Evolutionary conservation across 495 filamentous ascomycete genomes (phyloP).

Genomic region (Articulospora tetracladia): DNA sequence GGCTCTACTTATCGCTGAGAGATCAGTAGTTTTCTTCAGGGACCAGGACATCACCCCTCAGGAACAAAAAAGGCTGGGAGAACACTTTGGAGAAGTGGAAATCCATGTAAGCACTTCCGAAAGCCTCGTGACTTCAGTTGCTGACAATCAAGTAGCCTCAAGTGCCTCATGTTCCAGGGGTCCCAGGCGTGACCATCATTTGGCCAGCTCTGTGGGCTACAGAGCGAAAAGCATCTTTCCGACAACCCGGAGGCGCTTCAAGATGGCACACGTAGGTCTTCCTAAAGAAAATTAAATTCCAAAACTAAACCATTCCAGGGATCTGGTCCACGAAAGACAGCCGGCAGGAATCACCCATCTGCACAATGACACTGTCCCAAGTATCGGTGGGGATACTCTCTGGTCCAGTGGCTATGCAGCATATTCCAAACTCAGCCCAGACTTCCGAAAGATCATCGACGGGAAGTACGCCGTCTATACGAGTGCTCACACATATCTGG

Average conservation of each 20-base stretch:
- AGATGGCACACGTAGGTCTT: conserved; percentile 55
- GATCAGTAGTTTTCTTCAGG: conserved; percentile 74
- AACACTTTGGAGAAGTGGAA: conserved; percentile 64
- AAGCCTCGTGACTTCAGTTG: conserved; percentile 5
- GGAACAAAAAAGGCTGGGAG: conserved; percentile 62
- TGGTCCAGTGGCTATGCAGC: conserved; percentile 68
- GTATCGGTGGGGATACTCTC: conserved; percentile 64
- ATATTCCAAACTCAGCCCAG: conserved; percentile 68
- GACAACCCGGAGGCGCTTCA: conserved; percentile 60
- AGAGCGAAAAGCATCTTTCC: conserved; percentile 52
- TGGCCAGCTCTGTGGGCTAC: conserved; percentile 62
- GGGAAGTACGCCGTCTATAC: conserved; percentile 62
- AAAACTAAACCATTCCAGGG: conserved; percentile 21
- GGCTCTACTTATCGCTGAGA: conserved; percentile 65
- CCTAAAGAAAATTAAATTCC: background rate
- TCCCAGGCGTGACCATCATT: conserved; percentile 60
- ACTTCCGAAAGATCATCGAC: conserved; percentile 68
- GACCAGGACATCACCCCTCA: conserved; percentile 68
- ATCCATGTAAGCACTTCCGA: conserved; percentile 50
- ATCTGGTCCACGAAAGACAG: conserved; percentile 66
- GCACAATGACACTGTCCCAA: conserved; percentile 64
- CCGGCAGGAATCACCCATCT: conserved; percentile 69
- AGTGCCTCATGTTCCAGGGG: conserved; percentile 64
- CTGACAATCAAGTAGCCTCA: conserved; percentile 47
- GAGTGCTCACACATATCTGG: conserved; percentile 64